phyloP scores from a whole-genome alignment of 805 yeast genomes.

The Metschnikowia continentalis region DNA sequence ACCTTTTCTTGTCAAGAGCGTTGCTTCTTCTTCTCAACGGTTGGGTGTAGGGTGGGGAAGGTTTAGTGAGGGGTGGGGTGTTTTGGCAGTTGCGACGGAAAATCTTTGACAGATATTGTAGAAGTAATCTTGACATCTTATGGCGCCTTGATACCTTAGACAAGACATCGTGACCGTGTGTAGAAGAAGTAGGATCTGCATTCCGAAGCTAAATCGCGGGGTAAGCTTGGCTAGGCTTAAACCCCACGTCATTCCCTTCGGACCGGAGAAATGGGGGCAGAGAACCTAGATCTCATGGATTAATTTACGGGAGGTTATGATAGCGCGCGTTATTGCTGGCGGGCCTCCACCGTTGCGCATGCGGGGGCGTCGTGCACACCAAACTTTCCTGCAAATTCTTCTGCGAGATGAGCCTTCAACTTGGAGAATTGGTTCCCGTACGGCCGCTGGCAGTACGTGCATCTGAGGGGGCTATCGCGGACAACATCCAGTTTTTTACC shows the following conservation, averaged over 20 bases:
- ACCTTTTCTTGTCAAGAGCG: not conserved
- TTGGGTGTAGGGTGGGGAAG: no score
- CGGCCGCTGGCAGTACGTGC: conserved; percentile 24
- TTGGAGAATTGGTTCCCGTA: conserved; percentile 24
- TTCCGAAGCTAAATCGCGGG: not conserved
- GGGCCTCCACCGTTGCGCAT: not conserved
- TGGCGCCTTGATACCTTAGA: not conserved
- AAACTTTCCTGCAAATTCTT: conserved; percentile 21
- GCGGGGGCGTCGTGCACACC: not conserved
- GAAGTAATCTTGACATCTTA: not conserved
- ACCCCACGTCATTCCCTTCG: not conserved
- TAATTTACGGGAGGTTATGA: conserved; percentile 2
- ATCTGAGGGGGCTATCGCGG: conserved; percentile 21
- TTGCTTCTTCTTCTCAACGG: not conserved
- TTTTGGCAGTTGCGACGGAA: not conserved
- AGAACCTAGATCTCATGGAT: not conserved
- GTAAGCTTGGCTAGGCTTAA: not conserved
- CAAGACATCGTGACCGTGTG: not conserved
- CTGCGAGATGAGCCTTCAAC: conserved; percentile 27
- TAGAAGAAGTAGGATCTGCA: not conserved
- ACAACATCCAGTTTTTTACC: not conserved
- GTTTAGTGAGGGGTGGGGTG: not conserved
- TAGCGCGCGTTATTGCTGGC: not conserved
- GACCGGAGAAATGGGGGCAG: not conserved
- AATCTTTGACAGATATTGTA: not conserved